Evolutionary conservation across 2,329 filamentous ascomycete species (phyloP).

Genomic region (Knoxdaviesia capensis): DNA sequence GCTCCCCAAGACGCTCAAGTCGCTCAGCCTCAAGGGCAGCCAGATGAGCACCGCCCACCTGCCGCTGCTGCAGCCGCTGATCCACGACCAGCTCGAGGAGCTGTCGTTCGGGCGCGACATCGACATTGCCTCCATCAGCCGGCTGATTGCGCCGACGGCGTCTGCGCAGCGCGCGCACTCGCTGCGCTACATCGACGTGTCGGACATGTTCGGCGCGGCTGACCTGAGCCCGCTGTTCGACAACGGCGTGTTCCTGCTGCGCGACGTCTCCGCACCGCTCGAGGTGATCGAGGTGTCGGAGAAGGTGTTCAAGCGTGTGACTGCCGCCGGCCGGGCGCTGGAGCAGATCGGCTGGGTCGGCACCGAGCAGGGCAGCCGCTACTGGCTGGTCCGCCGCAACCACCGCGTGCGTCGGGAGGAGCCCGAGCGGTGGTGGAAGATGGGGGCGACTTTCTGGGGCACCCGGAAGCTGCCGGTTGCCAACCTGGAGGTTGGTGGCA

Average conservation of each 20-base stretch:
- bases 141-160: constrained; percentile 25
- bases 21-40: constrained; percentile 57
- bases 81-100: constrained; percentile 54
- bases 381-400: constrained; percentile 44
- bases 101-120: constrained; percentile 52
- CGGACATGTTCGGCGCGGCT: constrained; percentile 22
- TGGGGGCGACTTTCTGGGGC: constrained; percentile 69
- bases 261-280: constrained; percentile 41
- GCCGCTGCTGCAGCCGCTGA: constrained; percentile 39
- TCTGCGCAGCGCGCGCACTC: constrained; percentile 21
- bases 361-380: constrained; percentile 44
- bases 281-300: constrained; percentile 59
- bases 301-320: constrained; percentile 43
- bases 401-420: constrained; percentile 13
- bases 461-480: constrained; percentile 87
- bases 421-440: constrained; percentile 54
- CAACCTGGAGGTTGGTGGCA: constrained; percentile 77
- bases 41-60: constrained; percentile 47
- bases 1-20: constrained; percentile 47
- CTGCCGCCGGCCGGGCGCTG: constrained; percentile 40
- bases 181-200: constrained; percentile 59
- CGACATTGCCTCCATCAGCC: constrained; percentile 42
- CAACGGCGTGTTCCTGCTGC: constrained; percentile 33
- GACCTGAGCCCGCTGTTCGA: constrained; percentile 32
- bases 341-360: constrained; percentile 47